Evolutionary conservation across 2,329 filamentous ascomycete species (phyloP), one percentile per base, ranked within the genome.

Genomic region (Xylariales sp.): DNA sequence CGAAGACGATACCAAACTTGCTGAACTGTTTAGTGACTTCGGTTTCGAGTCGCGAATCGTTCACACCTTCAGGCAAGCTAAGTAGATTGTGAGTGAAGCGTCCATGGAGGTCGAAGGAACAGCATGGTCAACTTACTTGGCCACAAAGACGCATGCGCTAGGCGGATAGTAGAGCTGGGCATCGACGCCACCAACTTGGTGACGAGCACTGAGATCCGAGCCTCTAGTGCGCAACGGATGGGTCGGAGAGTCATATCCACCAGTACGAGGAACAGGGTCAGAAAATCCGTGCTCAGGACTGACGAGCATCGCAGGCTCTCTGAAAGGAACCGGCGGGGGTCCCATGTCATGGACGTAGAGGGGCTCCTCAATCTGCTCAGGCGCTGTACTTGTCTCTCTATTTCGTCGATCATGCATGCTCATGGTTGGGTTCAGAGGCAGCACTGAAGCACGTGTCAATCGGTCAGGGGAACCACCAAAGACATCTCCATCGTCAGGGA

Each of bases 91-190:
- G 6, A 31, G 38, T 9, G 15, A 7, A 21, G 32, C 4, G 38
- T 28, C 2, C 31, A 38, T 15, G 7, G 10, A 31, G 12, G 12
- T 25, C 36, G 24, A 29, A 35, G 18, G 19, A 10, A n/a, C n/a
- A n/a, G n/a, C n/a, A n/a, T n/a, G n/a, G n/a, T 10, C 5, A 19
- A 66, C 75, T 66, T 68, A 83, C 80, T 84, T 84, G 22, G 80
- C 80, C 27, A 82, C 78, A 51, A 84, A 84, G 25, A 83, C 68
- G 52, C 80, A 83, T 28, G 74, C 73, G 6, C 68, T 70, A 0
- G 76, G 66, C 0, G 76, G 70, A 40, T 75, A 77, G 25, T 71
- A 60, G 1, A 61, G 60, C 52, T 80, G 76, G 3, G 74, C 70
- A 50, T 78, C 73, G 3, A 70, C 56, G 8, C 54, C 52, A n/a